Evolutionary conservation across 164 flowering plant species (phyloP).

Genomic region (Warburgia ugandensis): DNA sequence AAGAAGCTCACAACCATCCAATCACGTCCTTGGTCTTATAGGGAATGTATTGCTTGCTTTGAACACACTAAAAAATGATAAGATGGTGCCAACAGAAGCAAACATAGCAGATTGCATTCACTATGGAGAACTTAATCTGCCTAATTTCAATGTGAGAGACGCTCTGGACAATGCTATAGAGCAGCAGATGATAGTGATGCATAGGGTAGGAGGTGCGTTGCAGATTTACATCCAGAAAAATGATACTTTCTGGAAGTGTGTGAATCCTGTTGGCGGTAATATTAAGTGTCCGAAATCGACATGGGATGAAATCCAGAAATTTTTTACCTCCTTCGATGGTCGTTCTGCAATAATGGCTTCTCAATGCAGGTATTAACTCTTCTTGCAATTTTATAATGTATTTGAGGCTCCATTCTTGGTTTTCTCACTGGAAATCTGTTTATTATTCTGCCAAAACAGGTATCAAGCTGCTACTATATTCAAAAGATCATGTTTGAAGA

Average conservation of each 20-base stretch:
- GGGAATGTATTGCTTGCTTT: slow-evolving; percentile 66
- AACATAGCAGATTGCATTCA: slow-evolving; percentile 71
- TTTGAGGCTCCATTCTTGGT: background rate
- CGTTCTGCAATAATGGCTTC: slow-evolving; percentile 51
- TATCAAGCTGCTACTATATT: slow-evolving; percentile 68
- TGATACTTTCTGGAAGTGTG: slow-evolving; percentile 69
- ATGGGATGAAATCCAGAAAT: slow-evolving; percentile 63
- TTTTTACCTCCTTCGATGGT: slow-evolving; percentile 50
- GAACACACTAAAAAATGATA: slow-evolving; percentile 61
- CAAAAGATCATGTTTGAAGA: slow-evolving; percentile 47
- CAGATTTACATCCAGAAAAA: slow-evolving; percentile 52
- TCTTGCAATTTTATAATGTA: background rate
- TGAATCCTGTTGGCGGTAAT: slow-evolving; percentile 53
- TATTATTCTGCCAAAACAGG: too few relatives aligned
- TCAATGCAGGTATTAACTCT: slow-evolving; percentile 50
- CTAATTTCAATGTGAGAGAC: slow-evolving; percentile 53
- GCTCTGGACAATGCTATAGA: slow-evolving; percentile 63
- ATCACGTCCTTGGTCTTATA: slow-evolving; percentile 38
- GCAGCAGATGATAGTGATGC: slow-evolving; percentile 57
- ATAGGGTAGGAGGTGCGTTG: slow-evolving; percentile 36
- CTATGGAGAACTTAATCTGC: slow-evolving; percentile 47
- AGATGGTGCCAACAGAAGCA: slow-evolving; percentile 67
- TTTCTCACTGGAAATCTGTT: slow-evolving; percentile 1
- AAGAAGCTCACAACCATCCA: slow-evolving; percentile 43
- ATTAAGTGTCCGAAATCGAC: slow-evolving; percentile 37